Base-by-base conservation (phyloP, 2,329 filamentous ascomycete genomes). In the Fusarium hostae region DNA sequence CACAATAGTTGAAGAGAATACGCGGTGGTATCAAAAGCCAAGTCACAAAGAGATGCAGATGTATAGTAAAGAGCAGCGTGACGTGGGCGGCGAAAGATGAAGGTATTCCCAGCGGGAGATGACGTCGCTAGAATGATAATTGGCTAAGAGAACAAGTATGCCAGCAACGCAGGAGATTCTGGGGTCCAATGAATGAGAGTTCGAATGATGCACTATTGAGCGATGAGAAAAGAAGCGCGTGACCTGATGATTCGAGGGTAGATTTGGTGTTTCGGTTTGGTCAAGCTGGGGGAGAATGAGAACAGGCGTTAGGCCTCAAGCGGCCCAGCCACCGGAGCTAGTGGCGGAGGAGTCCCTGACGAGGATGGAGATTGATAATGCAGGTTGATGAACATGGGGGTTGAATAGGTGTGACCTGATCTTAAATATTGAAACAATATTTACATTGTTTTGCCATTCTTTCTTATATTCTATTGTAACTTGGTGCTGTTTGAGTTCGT, bases 41-140 rank as follows among this genome's bases (percentile, higher is more conserved):
- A 50, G 4, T 34, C 47, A 41, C 18, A 30, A 20, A 39, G 15
- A 11, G 12, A 28, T 15, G 37, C 4, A 26, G 26, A 24, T 54
- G 37, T 28, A 5, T 54, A 34, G 28, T 30, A 43, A 28, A 51
- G 37, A 56, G 37, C 15, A 54, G 10, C 20, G 63, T 67, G 55
- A 71, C 40, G 67, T 52, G 43, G 24, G 68, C 45, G 64, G 64
- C 68, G 35, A 72, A 58, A 69, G 45, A 39, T 51, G 59, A 72
- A 62, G 68, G 26, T 70, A 62, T 55, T 66, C 59, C 22, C 55
- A 65, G 9, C 35, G 41, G 32, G 30, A 37, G 55, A 71, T 71
- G 69, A 72, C 68, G 69, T 71, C 68, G 69, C 22, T 47, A 9
- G 20, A 37, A 24, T 35, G 39, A n/a, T 55, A 45, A 72, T 39